These are phyloP conservation scores for Musa itinerans DNA, from an alignment of 176 grass and related monocot species.

Conservation along the genomic window DNA sequence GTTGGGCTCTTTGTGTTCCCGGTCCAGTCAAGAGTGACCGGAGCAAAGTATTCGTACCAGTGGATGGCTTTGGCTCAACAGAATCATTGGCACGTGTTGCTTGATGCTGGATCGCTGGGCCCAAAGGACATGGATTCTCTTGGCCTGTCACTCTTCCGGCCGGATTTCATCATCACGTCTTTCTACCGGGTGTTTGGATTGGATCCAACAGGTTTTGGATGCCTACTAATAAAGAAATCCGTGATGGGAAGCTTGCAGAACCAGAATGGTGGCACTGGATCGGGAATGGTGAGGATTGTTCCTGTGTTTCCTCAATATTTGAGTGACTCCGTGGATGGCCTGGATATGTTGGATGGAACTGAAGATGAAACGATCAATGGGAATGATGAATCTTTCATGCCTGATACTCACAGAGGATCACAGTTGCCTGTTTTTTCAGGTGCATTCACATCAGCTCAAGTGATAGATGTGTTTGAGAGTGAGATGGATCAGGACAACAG, in stretches of 20 bases:
- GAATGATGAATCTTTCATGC: conserved; percentile 35
- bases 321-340: conserved; percentile 70
- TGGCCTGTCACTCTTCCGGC: conserved; percentile 80
- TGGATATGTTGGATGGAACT: conserved; percentile 58
- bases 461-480: conserved; percentile 77
- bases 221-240: conserved; percentile 92
- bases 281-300: conserved; percentile 78
- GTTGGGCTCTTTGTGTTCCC: conserved; percentile 90
- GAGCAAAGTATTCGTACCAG: conserved; percentile 91
- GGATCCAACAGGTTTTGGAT: conserved; percentile 87
- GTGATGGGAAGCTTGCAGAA: conserved; percentile 76
- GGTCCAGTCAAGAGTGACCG: conserved; percentile 92
- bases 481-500: conserved; percentile 92
- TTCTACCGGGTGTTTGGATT: conserved; percentile 95
- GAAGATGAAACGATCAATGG: conserved; percentile 61
- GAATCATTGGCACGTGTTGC: conserved; percentile 92
- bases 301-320: conserved; percentile 81
- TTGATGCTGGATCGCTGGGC: conserved; percentile 86
- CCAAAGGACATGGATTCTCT: conserved; percentile 98
- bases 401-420: conserved; percentile 42
- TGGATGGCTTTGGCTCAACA: conserved; percentile 99
- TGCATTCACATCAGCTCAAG: conserved; percentile 74
- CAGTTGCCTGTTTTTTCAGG: conserved; percentile 90
- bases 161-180: conserved; percentile 96
- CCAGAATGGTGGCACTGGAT: conserved; percentile 49